These are phyloP conservation scores for Saccharomycopsis fodiens DNA, from an alignment of 805 yeast genomes.

Conservation along the genomic window DNA sequence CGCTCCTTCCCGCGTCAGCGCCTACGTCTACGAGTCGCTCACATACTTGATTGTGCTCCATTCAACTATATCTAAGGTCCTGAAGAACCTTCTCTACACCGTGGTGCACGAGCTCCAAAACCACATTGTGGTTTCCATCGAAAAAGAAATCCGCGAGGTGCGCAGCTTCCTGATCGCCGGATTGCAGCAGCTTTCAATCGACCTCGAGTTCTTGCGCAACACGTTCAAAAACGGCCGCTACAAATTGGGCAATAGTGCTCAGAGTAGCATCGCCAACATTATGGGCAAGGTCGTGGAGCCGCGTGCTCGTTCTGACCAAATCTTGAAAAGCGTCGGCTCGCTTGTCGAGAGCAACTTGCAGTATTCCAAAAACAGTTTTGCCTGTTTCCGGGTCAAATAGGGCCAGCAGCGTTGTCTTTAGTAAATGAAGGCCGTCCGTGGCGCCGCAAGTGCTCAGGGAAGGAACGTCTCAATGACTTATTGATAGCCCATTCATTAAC, in stretches of 20 bases:
- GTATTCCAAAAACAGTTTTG: neutral
- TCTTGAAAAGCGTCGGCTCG: slow-evolving; percentile 14
- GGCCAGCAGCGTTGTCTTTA: neutral
- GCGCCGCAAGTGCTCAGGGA: too few relatives aligned
- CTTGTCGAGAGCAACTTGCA: slow-evolving; percentile 14
- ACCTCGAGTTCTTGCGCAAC: slow-evolving; percentile 42
- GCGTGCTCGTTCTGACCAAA: slow-evolving; percentile 13
- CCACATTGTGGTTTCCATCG: slow-evolving; percentile 30
- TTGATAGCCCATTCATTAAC: too few relatives aligned
- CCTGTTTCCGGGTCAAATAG: slow-evolving; percentile 3
- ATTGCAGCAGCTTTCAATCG: slow-evolving; percentile 43
- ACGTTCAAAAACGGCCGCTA: slow-evolving; percentile 14
- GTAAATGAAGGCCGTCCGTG: neutral
- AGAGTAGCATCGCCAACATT: slow-evolving; percentile 11
- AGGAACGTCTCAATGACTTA: too few relatives aligned
- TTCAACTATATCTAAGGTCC: slow-evolving; percentile 41
- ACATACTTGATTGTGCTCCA: slow-evolving; percentile 45
- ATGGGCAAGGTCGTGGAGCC: slow-evolving; percentile 11
- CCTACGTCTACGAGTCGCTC: slow-evolving; percentile 42
- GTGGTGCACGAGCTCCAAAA: slow-evolving; percentile 40
- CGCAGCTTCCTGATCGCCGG: slow-evolving; percentile 36
- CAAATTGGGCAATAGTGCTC: slow-evolving; percentile 18
- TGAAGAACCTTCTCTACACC: slow-evolving; percentile 37
- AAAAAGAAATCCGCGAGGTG: neutral
- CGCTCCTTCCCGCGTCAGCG: slow-evolving; percentile 33